Evolutionary conservation across 2,329 filamentous ascomycete genomes (phyloP).

Genomic region (Hypoxylon sp.): DNA sequence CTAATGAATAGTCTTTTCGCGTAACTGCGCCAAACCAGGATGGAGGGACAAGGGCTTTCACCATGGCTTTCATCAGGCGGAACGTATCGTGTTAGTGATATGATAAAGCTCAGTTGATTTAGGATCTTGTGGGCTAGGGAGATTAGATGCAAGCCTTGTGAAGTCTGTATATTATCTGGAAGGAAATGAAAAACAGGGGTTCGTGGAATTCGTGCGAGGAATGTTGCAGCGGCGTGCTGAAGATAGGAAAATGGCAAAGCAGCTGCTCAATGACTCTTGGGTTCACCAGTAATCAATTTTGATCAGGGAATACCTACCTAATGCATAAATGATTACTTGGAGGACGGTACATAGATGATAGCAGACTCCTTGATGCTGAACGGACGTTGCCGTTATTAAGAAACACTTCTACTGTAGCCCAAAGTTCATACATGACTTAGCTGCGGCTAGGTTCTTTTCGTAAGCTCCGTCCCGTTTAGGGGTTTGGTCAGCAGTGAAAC

Average conservation of each 20-base stretch:
- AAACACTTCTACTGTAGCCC: too few species aligned
- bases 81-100: background rate
- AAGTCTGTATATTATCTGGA: conserved; percentile 57
- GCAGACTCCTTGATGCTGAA: too few species aligned
- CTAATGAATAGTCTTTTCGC: background rate
- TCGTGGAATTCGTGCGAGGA: conserved; percentile 56
- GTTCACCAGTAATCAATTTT: conserved; percentile 4
- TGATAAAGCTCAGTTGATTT: background rate
- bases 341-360: too few species aligned
- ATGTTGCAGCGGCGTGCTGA: conserved; percentile 58
- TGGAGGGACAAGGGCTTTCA: background rate
- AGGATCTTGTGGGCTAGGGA: background rate
- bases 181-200: conserved; percentile 51
- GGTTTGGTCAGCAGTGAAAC: too few species aligned
- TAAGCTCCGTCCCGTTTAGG: too few species aligned
- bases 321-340: too few species aligned
- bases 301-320: too few species aligned
- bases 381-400: too few species aligned
- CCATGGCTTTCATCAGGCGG: background rate
- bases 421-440: too few species aligned
- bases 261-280: conserved; percentile 55
- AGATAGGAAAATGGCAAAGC: conserved; percentile 47
- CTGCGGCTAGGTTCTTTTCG: too few species aligned
- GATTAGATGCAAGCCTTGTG: conserved; percentile 54
- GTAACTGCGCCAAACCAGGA: background rate